Evolutionary conservation across 2,329 filamentous ascomycete genomes (phyloP), one percentile per base, ranked within the genome.

Genomic region (Colletotrichum falcatum): DNA sequence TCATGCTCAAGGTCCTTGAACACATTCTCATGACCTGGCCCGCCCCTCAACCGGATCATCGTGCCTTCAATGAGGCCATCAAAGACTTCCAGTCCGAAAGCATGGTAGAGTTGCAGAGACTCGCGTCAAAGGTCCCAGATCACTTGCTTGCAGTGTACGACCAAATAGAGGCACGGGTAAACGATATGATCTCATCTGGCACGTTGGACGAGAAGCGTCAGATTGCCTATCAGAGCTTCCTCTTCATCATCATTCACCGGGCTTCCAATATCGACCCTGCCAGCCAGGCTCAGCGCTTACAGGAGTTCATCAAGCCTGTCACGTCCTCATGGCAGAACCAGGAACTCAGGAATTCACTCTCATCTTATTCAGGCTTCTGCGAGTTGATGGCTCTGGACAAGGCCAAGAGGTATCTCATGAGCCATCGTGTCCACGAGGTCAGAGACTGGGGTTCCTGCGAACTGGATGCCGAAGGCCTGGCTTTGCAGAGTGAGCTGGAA

Each of bases 161-260:
- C 68, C 90, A 96, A 75, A 88, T 99, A 35, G 93, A 97, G 78
- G 87, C 86, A 46, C 94, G 94, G 77, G 91, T 98, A 70, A 91
- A 92, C 70, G 92, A 95, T 78, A 90, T 97, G 84, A 87, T 92
- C 78, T 86, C 90, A 72, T 89, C 92, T 58, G 89, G 92, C 37
- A 87, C 88, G 64, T 83, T 92, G 37, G 95, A 98, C 76, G 92
- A 95, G 76, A 94, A 95, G 77, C 89, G 95, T 39, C 90, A 93
- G 67, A 91, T 96, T 77, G 94, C 95, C 1, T 95, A 97, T 76
- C 93, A 91, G 75, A 95, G 94, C 12, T 95, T 98, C 73, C 85
- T 98, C 0, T 97, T 99, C 79, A 96, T 97, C 70, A 96, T 99
- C 72, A 91, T 96, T 75, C 95, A 98, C 80, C 94, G 96, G 70